A percentile compares a stretch with the other conserved stretches of the same genome.
phyloP scores from a whole-genome alignment of 148 eudicot genomes.

The Chenopodium formosanum region DNA sequence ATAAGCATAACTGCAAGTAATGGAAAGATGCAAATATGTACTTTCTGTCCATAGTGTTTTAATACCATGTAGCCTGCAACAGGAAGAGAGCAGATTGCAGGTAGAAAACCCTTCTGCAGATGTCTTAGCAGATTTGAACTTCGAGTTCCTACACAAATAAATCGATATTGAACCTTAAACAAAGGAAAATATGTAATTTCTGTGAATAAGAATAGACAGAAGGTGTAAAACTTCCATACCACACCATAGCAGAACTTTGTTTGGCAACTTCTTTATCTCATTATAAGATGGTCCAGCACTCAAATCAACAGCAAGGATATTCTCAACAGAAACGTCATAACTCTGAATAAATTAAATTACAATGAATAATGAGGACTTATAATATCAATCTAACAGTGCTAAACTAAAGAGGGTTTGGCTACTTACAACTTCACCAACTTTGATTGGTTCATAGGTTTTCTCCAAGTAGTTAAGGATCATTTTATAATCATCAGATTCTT shows the following conservation, averaged over 20 bases:
- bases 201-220: not conserved
- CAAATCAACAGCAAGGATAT: slow-evolving; percentile 60
- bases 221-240: slow-evolving; percentile 37
- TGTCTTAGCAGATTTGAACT: slow-evolving; percentile 78
- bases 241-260: slow-evolving; percentile 84
- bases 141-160: slow-evolving; percentile 47
- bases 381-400: not conserved
- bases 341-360: slow-evolving; percentile 34
- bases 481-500: slow-evolving; percentile 66
- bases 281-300: slow-evolving; percentile 64
- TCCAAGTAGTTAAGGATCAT: slow-evolving; percentile 73
- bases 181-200: no score
- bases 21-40: no score
- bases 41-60: not conserved
- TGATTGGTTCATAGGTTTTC: slow-evolving; percentile 75
- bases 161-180: not conserved
- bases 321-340: slow-evolving; percentile 67
- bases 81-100: slow-evolving; percentile 64
- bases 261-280: slow-evolving; percentile 70
- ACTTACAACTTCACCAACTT: slow-evolving; percentile 71
- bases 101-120: slow-evolving; percentile 77
- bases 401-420: not conserved
- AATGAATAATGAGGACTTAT: not conserved
- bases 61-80: slow-evolving; percentile 82
- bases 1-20: not conserved